Base-by-base conservation (phyloP, 2,329 filamentous ascomycete genomes). In the Aspergillus cejpii region DNA sequence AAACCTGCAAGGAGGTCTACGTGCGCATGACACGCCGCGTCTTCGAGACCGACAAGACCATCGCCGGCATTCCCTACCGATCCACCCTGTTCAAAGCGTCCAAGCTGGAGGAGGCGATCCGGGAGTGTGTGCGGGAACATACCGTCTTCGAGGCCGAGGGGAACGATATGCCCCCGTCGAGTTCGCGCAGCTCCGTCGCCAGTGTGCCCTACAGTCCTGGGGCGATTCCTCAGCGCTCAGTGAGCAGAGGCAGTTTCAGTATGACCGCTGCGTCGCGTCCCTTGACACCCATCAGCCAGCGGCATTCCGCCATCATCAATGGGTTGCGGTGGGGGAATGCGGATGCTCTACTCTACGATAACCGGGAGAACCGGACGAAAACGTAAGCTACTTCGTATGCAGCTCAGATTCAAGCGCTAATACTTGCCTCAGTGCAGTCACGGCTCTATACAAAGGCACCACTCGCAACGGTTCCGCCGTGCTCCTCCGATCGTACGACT, bases 21-120 rank as follows among this genome's bases (percentile, higher is more conserved):
- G 89, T 95, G 57, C 86, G 87, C 57, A 84, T 98, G 78, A 98
- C 92, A 24, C 83, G 85, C 59, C 84, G 85, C 65, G 92, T 98
- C 1, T 98, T 98, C 59, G 86, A 97, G 71, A 97, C 92, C 4
- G 92, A 98, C 72, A 98, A 98, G 74, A 97, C 91, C 3, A 86
- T 98, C 56, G 88, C 87, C 26, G 92, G 92, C 8, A 95, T 98
- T 47, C 92, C 92, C 0, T 96, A 94, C 63, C 84, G 89, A 27
- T 88, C 87, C 4, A 98, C 92, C 0, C 71, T 98, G 21, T 98
- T 97, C 79, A 98, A 98, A 70, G 92, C 92, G 8, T 95, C 88
- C 31, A 91, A 88, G 66, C 75, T 98, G 37, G 91, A 98, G 66
- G 88, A 96, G 56, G 91, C 90, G 2, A 97, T 97, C 58, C 82